phyloP scores from a whole-genome alignment of 495 filamentous ascomycete species.

The Neurospora cerealis region DNA sequence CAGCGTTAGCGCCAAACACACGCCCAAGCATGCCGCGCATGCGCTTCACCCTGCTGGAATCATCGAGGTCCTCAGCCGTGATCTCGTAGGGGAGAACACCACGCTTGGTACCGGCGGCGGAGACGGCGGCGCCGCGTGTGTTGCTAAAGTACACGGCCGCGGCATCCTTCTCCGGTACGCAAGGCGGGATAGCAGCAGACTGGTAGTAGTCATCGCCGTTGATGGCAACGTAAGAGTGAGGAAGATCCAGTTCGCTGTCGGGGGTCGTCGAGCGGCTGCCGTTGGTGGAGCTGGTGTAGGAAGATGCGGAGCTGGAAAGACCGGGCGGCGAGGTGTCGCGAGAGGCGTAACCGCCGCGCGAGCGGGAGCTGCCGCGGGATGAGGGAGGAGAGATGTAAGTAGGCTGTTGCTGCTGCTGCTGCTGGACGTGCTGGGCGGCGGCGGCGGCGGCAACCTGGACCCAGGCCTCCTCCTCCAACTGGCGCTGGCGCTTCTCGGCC shows the following conservation, averaged over 20 bases:
- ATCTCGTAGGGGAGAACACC: constrained; percentile 38
- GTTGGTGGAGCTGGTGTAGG: constrained; percentile 29
- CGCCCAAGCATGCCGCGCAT: constrained; percentile 31
- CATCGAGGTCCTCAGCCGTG: constrained; percentile 32
- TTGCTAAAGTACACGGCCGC: constrained; percentile 7
- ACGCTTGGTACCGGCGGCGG: constrained; percentile 7
- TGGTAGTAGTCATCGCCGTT: constrained; percentile 25
- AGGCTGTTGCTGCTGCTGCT: background rate
- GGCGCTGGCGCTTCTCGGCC: constrained; percentile 31
- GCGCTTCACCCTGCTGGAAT: constrained; percentile 28
- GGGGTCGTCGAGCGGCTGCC: constrained; percentile 38
- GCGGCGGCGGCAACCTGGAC: constrained; percentile 11
- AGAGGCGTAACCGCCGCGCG: constrained; percentile 17
- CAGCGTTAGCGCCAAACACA: constrained; percentile 23
- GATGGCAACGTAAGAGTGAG: constrained; percentile 24
- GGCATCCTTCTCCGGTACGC: constrained; percentile 19
- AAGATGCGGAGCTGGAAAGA: constrained; percentile 31
- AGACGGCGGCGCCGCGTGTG: background rate
- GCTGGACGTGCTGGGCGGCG: constrained; percentile 1
- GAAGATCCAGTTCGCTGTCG: constrained; percentile 21
- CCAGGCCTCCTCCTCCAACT: constrained; percentile 16
- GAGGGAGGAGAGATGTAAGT: constrained; percentile 27
- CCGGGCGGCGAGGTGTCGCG: constrained; percentile 30
- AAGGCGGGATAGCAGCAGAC: constrained; percentile 19
- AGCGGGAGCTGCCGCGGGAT: constrained; percentile 30